phyloP scores from a whole-genome alignment of 2,329 filamentous ascomycete genomes.

The Hypoxylon sp. region DNA sequence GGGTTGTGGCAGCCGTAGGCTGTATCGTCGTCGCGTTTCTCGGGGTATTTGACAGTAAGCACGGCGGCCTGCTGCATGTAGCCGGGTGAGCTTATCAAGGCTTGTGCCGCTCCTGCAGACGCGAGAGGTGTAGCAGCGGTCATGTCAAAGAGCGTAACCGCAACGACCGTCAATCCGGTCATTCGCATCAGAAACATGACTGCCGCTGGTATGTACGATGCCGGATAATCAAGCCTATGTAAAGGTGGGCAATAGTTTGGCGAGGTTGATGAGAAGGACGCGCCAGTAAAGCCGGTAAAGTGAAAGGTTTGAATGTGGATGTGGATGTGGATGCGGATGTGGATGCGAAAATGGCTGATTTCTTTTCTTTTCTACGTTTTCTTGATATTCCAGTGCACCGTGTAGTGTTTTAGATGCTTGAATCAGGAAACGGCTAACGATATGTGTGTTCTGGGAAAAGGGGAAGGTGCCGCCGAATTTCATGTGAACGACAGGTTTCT shows the following conservation, averaged over 20 bases:
- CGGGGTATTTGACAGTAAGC: slow-evolving; percentile 10
- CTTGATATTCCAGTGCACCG: slow-evolving; percentile 14
- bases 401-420: background rate
- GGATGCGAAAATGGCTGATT: background rate
- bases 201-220: background rate
- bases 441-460: background rate
- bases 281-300: background rate
- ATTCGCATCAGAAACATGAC: slow-evolving; percentile 28
- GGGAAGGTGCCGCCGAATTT: background rate
- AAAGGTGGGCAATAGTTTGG: background rate
- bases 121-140: background rate
- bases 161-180: slow-evolving; percentile 3
- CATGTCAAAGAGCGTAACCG: slow-evolving; percentile 10
- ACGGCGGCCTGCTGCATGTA: slow-evolving; percentile 10
- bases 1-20: slow-evolving; percentile 44
- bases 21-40: slow-evolving; percentile 22
- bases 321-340: no score
- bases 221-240: background rate
- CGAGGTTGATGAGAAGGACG: background rate
- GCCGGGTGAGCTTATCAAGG: background rate
- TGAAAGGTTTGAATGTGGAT: background rate
- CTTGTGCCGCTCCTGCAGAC: background rate
- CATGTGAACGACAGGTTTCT: background rate
- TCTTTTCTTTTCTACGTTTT: slow-evolving; percentile 5
- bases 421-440: slow-evolving; percentile 1